phyloP scores from a whole-genome alignment of 208 protist species.

The Vickermania ingenoplastis region DNA sequence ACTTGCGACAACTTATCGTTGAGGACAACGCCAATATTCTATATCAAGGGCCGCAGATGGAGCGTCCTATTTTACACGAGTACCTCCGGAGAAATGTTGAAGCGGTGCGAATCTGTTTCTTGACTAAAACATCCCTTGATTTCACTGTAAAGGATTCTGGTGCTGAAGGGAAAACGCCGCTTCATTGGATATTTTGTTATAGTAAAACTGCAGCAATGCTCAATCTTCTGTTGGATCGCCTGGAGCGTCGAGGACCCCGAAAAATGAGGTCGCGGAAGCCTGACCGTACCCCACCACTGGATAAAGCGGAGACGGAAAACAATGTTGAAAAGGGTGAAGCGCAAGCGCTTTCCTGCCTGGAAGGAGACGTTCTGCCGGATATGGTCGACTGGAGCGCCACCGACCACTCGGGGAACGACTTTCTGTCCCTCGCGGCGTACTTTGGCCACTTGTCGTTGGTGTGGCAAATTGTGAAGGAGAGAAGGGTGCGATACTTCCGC shows the following conservation, averaged over 20 bases:
- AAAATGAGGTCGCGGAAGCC: neutral
- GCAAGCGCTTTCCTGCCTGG: neutral
- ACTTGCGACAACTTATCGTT: neutral
- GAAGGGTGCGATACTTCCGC: neutral
- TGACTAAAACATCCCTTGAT: neutral
- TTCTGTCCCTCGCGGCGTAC: neutral
- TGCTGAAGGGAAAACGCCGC: neutral
- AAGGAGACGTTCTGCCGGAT: neutral
- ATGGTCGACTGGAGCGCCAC: neutral
- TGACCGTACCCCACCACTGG: no score
- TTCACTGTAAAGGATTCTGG: neutral
- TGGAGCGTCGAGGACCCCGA: neutral
- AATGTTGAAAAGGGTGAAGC: no score
- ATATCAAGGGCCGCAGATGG: neutral
- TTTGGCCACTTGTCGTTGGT: neutral
- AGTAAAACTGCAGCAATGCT: neutral
- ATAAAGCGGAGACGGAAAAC: no score
- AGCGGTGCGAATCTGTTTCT: neutral
- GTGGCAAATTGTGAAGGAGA: neutral
- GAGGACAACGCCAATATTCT: neutral
- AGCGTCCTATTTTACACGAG: neutral
- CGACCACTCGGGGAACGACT: neutral
- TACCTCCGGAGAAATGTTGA: neutral
- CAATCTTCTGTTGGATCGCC: neutral
- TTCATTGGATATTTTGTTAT: constrained; percentile 1